Conservation (phyloP, 2,329 filamentous ascomycete species). For the Ophiognomonia clavigignenti-juglandacearum region DNA sequence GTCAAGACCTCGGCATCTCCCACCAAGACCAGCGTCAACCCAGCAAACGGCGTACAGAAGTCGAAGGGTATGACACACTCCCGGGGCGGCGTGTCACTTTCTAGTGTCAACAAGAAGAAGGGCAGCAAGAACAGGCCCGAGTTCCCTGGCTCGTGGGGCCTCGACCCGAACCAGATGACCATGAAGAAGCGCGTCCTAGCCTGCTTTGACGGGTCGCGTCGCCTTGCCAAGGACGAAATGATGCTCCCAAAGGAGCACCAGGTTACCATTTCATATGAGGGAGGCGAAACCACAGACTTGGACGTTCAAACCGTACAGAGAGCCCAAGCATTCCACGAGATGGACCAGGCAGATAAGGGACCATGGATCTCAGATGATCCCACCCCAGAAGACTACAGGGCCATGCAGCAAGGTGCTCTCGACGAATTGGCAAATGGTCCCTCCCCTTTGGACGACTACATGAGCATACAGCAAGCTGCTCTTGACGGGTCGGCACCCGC, state of each 20-base stretch:
- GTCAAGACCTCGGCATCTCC: slow-evolving; percentile 36
- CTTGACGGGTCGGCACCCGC: too few species aligned
- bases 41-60: slow-evolving; percentile 55
- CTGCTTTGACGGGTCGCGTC: slow-evolving; percentile 81
- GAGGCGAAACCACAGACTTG: slow-evolving; percentile 80
- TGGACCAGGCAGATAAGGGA: slow-evolving; percentile 80
- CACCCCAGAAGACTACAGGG: slow-evolving; percentile 53
- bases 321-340: slow-evolving; percentile 75
- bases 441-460: too few species aligned
- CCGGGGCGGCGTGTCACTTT: too few species aligned
- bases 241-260: slow-evolving; percentile 96
- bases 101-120: slow-evolving; percentile 50
- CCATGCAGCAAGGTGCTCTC: too few species aligned
- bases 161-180: slow-evolving; percentile 87
- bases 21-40: slow-evolving; percentile 56
- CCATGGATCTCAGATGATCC: slow-evolving; percentile 72
- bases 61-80: too few species aligned
- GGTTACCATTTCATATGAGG: slow-evolving; percentile 75
- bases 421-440: too few species aligned
- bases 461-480: too few species aligned
- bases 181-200: slow-evolving; percentile 97
- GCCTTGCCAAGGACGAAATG: slow-evolving; percentile 97
- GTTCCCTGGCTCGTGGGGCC: slow-evolving; percentile 92
- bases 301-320: slow-evolving; percentile 86
- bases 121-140: slow-evolving; percentile 89